Conservation (phyloP, 2,329 filamentous ascomycete species). For the Trichoderma aggressivum region DNA sequence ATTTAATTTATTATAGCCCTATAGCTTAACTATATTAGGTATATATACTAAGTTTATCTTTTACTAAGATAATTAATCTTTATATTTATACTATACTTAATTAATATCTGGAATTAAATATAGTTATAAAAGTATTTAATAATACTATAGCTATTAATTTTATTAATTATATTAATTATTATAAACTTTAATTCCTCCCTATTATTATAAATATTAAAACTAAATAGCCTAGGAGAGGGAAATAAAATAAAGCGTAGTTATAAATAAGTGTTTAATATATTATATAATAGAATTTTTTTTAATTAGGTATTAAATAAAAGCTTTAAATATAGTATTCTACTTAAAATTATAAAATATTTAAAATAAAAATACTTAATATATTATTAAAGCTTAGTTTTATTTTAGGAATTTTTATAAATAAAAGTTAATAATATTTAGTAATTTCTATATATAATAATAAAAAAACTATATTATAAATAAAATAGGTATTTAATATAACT, state of each 20-base stretch:
- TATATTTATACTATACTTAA: constrained; percentile 8
- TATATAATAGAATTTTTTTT: background rate
- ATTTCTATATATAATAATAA: background rate
- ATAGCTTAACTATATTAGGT: constrained; percentile 2
- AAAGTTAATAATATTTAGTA: background rate
- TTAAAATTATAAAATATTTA: background rate
- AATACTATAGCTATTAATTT: background rate
- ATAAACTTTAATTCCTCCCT: background rate
- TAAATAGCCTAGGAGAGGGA: background rate
- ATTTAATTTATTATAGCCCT: background rate
- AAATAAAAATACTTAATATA: background rate
- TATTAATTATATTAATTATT: constrained; percentile 15
- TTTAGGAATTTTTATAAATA: background rate
- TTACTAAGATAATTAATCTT: constrained; percentile 2
- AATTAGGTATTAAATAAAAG: background rate
- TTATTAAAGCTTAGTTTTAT: background rate
- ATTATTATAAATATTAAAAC: background rate
- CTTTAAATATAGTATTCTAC: background rate
- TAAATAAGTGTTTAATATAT: background rate
- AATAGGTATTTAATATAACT: background rate
- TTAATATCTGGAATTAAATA: background rate
- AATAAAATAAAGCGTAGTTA: background rate
- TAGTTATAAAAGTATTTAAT: background rate
- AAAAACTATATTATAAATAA: background rate
- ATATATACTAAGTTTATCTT: constrained; percentile 1